Base-by-base conservation (phyloP, 352 stramenopile species). In the Halophytophthora polymorphica region DNA sequence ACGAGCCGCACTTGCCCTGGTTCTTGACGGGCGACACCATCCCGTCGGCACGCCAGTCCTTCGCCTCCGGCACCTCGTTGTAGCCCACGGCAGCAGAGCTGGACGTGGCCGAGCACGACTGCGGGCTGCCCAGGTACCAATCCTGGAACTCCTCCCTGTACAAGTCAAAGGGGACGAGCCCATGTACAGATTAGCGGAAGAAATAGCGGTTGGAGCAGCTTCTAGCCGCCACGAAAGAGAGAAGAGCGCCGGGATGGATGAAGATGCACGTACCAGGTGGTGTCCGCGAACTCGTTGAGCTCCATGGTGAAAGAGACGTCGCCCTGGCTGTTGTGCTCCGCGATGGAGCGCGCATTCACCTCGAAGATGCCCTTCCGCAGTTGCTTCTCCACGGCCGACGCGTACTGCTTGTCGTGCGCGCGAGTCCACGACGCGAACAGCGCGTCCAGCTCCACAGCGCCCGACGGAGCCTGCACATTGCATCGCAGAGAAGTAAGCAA, bases 21-120 rank as follows among this genome's bases (percentile, higher is more conserved):
- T 99, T 98, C 73, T 99, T 99, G 6, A 99, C 93, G 1, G 84
- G 79, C 13, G 96, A 98, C 10, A 99, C 96, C 13, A 78, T 88
- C 44, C 95, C 97, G 41, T 96, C 77, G 3, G 53, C 56, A 45
- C 82, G 73, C 97, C 97, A 99, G 80, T 99, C 94, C 31, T 98
- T 91, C 46, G 86, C 69, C 2, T 82, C 69, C 0, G 93, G 91
- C 2, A 96, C 69, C n/a, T 83, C 58, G 2, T 19, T 46, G 38
- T 73, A 77, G 38, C 53, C 23, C 6, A 70, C 41, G 11, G 31
- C 15, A 25, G 58, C 67, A 4, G 46, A 71, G 50, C 60, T 54
- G 10, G 49, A 43, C 5, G 82, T 90, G 6, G 82, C 82, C 19
- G 82, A 92, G 53, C 82, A 92, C 36, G 83, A 71, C 59, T 92